A percentile compares a stretch with the other conserved stretches of the same genome.
These are phyloP conservation scores for Plasmodium reichenowi DNA, from an alignment of 169 alveolate species.

Conservation along the genomic window DNA sequence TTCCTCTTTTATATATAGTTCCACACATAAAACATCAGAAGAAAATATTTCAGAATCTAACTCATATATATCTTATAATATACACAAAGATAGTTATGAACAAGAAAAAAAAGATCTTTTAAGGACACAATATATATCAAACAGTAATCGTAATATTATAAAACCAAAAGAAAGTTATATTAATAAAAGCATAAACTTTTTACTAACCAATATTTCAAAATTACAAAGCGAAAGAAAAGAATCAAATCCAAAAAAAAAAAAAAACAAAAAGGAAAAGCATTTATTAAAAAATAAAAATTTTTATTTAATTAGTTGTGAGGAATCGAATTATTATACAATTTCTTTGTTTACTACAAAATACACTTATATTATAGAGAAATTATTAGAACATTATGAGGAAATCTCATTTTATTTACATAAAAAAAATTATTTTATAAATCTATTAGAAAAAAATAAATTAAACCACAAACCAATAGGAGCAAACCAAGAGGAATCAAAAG, in stretches of 20 bases:
- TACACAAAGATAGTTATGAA: too few species aligned
- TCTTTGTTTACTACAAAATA: constrained; percentile 56
- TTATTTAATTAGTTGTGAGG: constrained; percentile 56
- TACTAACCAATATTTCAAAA: constrained; percentile 17
- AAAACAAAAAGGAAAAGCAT: background rate
- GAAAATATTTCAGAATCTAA: too few species aligned
- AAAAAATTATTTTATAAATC: constrained; percentile 6
- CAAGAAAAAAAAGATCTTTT: background rate
- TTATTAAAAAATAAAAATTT: constrained; percentile 5
- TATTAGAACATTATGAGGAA: constrained; percentile 54
- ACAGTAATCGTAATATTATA: background rate
- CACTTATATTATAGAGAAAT: constrained; percentile 21
- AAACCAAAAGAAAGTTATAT: background rate
- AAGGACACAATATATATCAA: background rate
- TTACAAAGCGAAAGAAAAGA: constrained; percentile 26
- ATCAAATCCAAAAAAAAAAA: background rate
- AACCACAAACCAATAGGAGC: background rate
- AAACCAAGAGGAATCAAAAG: too few species aligned
- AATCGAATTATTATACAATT: constrained; percentile 14
- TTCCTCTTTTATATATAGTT: too few species aligned
- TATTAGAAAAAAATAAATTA: constrained; percentile 1
- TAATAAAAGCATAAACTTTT: constrained; percentile 1
- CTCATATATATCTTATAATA: too few species aligned
- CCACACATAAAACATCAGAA: too few species aligned
- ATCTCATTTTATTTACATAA: constrained; percentile 48